Base-by-base conservation (phyloP, 495 filamentous ascomycete species). In the Aspergillus haitiensis region DNA sequence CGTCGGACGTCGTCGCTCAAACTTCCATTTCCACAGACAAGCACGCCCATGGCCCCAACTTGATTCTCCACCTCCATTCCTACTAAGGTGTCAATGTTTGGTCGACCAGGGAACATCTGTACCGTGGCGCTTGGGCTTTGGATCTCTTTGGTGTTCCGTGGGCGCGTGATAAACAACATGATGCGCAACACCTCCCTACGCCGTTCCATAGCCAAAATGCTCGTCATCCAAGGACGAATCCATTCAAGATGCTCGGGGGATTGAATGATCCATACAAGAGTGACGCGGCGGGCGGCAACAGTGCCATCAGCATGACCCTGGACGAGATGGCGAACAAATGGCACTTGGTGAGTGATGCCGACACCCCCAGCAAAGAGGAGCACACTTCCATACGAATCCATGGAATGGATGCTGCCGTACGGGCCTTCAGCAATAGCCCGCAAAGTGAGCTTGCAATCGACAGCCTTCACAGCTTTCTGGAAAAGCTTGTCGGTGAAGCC, bases 321-420 rank as follows among this genome's bases (percentile, higher is more conserved):
- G 56, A 97, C 83, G 8, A 98, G 79, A 51, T 91, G 88, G 33
- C 86, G 88, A 36, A 97, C 78, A 68, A 92, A 93, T n/a, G 90
- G 89, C 21, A 98, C 84, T 70, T 94, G 90, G 71, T 97, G 93
- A 0, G 94, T 96, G 75, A 98, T 97, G 55, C 94, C 94, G 10
- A 92, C 88, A 56, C 93, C 91, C 59, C 92, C 94, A 47, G 92
- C 92, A 66, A 97, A 91, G 61, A 98, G 86, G 57, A 98, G 81
- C 40, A 86, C 85, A 42, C 92, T 92, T 47, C 94, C 92, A 74
- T 97, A 98, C 15, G 90, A 95, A 73, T 91, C 84, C 63, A 97
- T 86, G 45, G 82, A 83, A 68, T 95, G 87, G 68, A 88, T 83
- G 53, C 86, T 89, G 12, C 88, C 88, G 69, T 98, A 98, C 6